These are phyloP conservation scores for Sutorius australiensis DNA, from an alignment of 768 basidiomycete species.

Conservation along the genomic window DNA sequence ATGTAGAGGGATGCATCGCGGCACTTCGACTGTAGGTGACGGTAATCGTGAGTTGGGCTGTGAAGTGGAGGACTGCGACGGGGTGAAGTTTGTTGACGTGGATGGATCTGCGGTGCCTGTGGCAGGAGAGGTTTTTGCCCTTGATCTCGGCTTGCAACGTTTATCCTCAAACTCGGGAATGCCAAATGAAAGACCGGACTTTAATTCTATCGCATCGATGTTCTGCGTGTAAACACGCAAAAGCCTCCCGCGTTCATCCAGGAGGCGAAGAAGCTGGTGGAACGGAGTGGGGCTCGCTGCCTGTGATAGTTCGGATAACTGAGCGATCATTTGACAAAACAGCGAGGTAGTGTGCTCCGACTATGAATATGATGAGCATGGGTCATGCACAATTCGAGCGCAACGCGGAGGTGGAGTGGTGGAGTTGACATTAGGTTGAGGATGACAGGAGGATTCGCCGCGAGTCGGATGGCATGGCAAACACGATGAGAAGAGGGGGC, in stretches of 20 bases:
- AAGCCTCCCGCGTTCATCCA: constrained; percentile 73
- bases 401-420: neutral
- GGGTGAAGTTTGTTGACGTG: constrained; percentile 12
- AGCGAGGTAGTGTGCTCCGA: constrained; percentile 70
- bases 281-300: constrained; percentile 77
- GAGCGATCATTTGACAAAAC: constrained; percentile 89
- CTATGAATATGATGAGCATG: constrained; percentile 38
- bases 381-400: neutral
- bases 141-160: constrained; percentile 51
- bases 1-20: constrained; percentile 86
- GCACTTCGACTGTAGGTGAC: constrained; percentile 54
- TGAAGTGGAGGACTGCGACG: constrained; percentile 13
- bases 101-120: constrained; percentile 12
- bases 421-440: neutral
- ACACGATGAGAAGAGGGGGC: constrained; percentile 16
- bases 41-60: constrained; percentile 39
- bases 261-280: constrained; percentile 66
- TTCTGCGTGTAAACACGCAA: constrained; percentile 92
- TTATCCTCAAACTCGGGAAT: constrained; percentile 65
- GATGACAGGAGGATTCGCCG: neutral
- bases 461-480: constrained; percentile 1
- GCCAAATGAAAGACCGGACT: constrained; percentile 86
- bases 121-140: constrained; percentile 34
- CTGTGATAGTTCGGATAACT: constrained; percentile 67
- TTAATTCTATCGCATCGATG: constrained; percentile 84